Conservation (phyloP, 2,329 filamentous ascomycete species). For the Helotiales sp. region DNA sequence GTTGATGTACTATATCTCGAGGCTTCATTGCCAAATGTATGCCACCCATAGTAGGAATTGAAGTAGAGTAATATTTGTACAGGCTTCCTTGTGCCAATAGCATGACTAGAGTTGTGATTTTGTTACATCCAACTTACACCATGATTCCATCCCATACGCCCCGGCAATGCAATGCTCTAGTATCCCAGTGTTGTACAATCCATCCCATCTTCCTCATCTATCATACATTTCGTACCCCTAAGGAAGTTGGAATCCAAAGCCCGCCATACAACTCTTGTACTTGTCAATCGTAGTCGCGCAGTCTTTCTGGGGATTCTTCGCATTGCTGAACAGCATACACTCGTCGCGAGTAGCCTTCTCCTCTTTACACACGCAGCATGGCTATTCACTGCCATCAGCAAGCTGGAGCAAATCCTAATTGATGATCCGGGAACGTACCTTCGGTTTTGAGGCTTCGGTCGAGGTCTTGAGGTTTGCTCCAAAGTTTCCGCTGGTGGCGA, state of each 20-base stretch:
- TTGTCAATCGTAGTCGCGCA: constrained; percentile 82
- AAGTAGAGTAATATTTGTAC: neutral
- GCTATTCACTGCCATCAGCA: constrained; percentile 55
- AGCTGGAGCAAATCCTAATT: neutral
- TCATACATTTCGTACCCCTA: constrained; percentile 15
- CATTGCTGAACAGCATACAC: constrained; percentile 96
- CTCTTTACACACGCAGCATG: constrained; percentile 96
- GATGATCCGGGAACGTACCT: constrained; percentile 31
- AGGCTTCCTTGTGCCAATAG: neutral
- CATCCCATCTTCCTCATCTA: neutral
- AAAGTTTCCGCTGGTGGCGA: constrained; percentile 38
- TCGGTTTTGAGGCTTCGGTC: constrained; percentile 34
- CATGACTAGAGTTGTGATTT: constrained; percentile 35
- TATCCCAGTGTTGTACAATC: constrained; percentile 19
- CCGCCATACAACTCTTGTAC: constrained; percentile 91
- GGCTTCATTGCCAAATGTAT: neutral
- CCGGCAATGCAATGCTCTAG: constrained; percentile 34
- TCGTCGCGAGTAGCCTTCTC: constrained; percentile 93
- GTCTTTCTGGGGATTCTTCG: constrained; percentile 80
- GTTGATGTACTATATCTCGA: neutral
- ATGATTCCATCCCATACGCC: constrained; percentile 33
- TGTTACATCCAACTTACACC: constrained; percentile 19
- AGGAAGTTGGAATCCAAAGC: constrained; percentile 79
- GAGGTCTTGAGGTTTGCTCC: constrained; percentile 37
- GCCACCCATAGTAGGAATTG: neutral